These are phyloP conservation scores for Nitzschia sp. DNA, from an alignment of 108 stramenopile species.

Conservation along the genomic window DNA sequence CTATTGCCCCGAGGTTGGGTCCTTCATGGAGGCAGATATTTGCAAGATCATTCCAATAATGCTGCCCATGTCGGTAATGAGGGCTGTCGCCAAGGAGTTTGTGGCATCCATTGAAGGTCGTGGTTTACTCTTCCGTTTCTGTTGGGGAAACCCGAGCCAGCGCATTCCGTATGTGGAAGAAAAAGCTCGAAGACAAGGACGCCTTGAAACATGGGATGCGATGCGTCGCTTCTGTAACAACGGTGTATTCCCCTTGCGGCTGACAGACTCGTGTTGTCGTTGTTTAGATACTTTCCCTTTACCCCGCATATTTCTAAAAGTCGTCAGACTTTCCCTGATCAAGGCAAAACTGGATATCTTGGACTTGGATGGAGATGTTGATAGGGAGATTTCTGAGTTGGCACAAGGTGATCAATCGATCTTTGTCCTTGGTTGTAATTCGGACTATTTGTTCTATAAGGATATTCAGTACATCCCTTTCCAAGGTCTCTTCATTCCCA, in stretches of 20 bases:
- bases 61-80: conserved; percentile 45
- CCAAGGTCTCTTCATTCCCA: conserved; percentile 3
- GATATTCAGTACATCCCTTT: conserved; percentile 56
- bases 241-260: conserved; percentile 38
- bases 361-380: conserved; percentile 59
- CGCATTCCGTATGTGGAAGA: conserved; percentile 37
- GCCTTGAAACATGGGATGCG: conserved; percentile 38
- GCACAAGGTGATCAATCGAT: conserved; percentile 35
- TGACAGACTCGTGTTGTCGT: conserved; percentile 19
- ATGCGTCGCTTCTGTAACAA: conserved; percentile 45
- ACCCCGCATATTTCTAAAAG: conserved; percentile 35
- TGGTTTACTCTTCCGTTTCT: conserved; percentile 38
- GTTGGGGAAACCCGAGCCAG: conserved; percentile 50
- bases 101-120: conserved; percentile 29
- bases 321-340: conserved; percentile 23
- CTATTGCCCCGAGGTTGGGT: conserved; percentile 16
- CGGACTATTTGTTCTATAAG: conserved; percentile 65
- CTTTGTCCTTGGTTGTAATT: conserved; percentile 56
- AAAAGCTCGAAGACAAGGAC: conserved; percentile 18
- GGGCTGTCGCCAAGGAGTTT: conserved; percentile 45
- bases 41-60: conserved; percentile 43
- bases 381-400: conserved; percentile 45
- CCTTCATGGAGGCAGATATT: conserved; percentile 6
- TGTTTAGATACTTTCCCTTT: conserved; percentile 45
- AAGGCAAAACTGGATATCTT: conserved; percentile 27